Evolutionary conservation across 805 yeast genomes (phyloP), one percentile per base, ranked within the genome.

Genomic region (Cyberlindnera mrakii): DNA sequence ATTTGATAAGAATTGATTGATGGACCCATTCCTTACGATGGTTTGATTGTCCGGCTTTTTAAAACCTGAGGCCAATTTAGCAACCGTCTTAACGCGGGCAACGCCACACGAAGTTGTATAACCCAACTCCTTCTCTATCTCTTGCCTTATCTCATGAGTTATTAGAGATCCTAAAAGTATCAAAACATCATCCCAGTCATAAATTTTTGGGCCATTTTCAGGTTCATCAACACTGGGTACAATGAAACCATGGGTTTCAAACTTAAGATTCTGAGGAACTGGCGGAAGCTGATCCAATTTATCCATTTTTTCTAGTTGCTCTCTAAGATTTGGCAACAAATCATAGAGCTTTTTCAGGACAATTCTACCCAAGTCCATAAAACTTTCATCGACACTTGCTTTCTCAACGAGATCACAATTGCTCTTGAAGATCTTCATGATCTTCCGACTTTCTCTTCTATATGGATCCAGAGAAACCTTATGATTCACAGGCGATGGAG

Each of bases 301-400:
- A 4, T 53, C 49, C 17, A 53, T 35, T 3, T 31, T 35, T 3
- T 53, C 51, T 3, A 56, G 27, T 15, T 39, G 41, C 2, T 50
- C 47, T 3, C 52, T 27, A 15, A 81, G 47, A 7, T 65, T 55
- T 0, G 95, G 91, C 40, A 75, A 74, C 3, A 62, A 32, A 11
- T 63, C 64, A 3, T 70, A 37, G 10, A 80, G 60, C 40, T 58
- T 64, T 1, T 59, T 45, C 52, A 75, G 72, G 0, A 87, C 76
- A 19, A 76, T 51, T 32, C 84, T 66, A 0, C 97, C 96, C 33
- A 93, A 61, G 63, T 93, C 97, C 51, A 93, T 50, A 58, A 84
- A 93, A 39, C 89, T 81, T 64, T 93, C 99, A 64, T 93, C 99
- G 16, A 90, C 93, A 64, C 97, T 88, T 0, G 96, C 98, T 64